Conservation (phyloP, 257 asterid species). For the Jasminum sambac region DNA sequence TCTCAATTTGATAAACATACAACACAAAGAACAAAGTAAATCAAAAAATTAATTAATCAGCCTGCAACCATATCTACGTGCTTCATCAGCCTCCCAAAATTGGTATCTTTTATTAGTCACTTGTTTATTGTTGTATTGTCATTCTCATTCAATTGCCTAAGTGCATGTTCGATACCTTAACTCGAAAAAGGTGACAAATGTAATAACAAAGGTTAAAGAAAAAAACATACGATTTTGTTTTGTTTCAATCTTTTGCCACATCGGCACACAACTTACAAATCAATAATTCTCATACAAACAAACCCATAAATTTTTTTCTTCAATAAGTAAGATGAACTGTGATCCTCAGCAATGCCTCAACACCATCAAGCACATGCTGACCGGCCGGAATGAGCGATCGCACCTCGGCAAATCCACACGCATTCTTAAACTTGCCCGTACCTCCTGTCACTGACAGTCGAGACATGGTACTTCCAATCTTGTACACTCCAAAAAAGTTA, state of each 20-base stretch:
- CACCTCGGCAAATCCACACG: conserved; percentile 52
- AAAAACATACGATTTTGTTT: neutral
- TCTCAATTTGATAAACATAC: neutral
- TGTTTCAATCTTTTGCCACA: neutral
- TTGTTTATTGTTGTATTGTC: neutral
- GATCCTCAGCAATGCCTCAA: conserved; percentile 50
- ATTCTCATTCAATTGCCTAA: neutral
- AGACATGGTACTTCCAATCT: conserved; percentile 49
- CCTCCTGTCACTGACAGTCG: conserved; percentile 49
- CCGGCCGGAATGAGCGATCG: conserved; percentile 49
- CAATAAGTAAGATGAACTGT: conserved; percentile 42
- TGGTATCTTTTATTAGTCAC: neutral
- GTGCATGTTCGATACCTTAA: neutral
- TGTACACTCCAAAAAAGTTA: conserved; percentile 49
- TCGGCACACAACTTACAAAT: neutral
- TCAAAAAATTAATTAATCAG: neutral
- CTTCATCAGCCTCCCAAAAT: neutral
- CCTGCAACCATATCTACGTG: neutral
- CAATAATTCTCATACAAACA: conserved; percentile 25
- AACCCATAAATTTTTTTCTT: conserved; percentile 13
- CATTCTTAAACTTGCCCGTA: conserved; percentile 53
- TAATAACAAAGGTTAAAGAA: neutral
- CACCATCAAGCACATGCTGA: conserved; percentile 49
- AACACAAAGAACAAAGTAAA: neutral
- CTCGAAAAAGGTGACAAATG: neutral